Percentiles rank a stretch among this genome's conserved stretches.
Evolutionary conservation across 768 basidiomycete genomes (phyloP).

Genomic region (Leccinum incarnatum): DNA sequence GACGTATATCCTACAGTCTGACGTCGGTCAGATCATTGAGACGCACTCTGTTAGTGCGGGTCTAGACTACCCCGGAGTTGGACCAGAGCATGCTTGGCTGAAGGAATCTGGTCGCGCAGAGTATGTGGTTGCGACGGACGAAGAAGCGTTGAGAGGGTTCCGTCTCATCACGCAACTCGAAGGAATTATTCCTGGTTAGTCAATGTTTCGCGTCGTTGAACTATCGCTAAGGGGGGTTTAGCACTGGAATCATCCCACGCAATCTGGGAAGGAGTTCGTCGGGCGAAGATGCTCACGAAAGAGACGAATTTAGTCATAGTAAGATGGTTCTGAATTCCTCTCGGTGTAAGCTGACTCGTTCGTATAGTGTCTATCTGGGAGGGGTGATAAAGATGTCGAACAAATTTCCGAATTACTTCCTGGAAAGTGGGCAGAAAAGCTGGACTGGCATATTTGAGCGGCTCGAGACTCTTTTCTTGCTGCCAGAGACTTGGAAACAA

Average conservation of each 20-base stretch:
- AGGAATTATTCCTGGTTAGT: slow-evolving; percentile 92
- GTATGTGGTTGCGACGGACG: slow-evolving; percentile 91
- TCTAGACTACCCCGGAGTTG: slow-evolving; percentile 95
- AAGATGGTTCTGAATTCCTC: slow-evolving; percentile 33
- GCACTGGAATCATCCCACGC: slow-evolving; percentile 96
- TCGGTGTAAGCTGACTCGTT: slow-evolving; percentile 3
- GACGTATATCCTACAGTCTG: slow-evolving; percentile 90
- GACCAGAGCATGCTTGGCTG: slow-evolving; percentile 97
- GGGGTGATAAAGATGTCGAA: slow-evolving; percentile 98
- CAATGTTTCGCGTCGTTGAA: not conserved
- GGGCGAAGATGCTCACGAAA: slow-evolving; percentile 81
- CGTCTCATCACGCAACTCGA: slow-evolving; percentile 87
- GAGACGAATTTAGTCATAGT: slow-evolving; percentile 90
- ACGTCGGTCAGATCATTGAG: slow-evolving; percentile 90
- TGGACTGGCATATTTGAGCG: slow-evolving; percentile 83
- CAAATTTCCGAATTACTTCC: slow-evolving; percentile 93
- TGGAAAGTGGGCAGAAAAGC: slow-evolving; percentile 86
- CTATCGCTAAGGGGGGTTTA: slow-evolving; percentile 27
- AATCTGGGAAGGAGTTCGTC: slow-evolving; percentile 85
- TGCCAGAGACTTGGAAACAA: not conserved
- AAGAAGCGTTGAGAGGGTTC: slow-evolving; percentile 91
- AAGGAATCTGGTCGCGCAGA: slow-evolving; percentile 94
- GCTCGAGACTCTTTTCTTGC: not conserved
- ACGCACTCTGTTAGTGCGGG: slow-evolving; percentile 98
- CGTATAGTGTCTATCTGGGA: slow-evolving; percentile 82